These are phyloP conservation scores for Gossypium turneri DNA, from an alignment of 345 rosid genomes.

Conservation along the genomic window DNA sequence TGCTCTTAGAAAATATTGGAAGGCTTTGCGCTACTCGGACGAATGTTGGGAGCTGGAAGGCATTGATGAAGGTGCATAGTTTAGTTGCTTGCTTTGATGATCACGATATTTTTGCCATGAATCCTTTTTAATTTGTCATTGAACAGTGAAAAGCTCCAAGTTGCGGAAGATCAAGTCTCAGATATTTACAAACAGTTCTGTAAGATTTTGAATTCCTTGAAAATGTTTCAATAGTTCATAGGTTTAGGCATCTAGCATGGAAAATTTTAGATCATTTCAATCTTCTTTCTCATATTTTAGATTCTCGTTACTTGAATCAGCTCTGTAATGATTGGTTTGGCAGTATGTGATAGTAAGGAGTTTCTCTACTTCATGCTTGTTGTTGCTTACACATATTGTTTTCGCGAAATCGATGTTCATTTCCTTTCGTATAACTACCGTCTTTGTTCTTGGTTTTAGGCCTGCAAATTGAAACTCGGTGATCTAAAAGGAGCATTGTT, in stretches of 20 bases:
- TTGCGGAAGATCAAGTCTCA: slow-evolving; percentile 84
- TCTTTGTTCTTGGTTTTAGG: slow-evolving; percentile 27
- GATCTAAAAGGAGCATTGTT: slow-evolving; percentile 60
- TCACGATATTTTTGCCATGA: background rate
- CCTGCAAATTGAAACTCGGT: slow-evolving; percentile 52
- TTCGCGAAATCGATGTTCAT: background rate
- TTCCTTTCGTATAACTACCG: background rate
- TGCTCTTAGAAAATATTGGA: slow-evolving; percentile 78
- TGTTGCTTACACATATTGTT: background rate
- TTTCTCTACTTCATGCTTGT: background rate
- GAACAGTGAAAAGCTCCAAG: slow-evolving; percentile 57
- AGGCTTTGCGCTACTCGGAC: slow-evolving; percentile 83
- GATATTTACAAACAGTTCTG: slow-evolving; percentile 84
- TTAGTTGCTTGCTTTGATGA: background rate
- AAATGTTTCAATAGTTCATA: background rate
- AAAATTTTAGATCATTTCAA: background rate
- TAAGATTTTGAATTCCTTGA: slow-evolving; percentile 33
- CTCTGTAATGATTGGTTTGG: background rate
- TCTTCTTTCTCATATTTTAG: background rate
- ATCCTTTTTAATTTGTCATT: slow-evolving; percentile 12
- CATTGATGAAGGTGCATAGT: slow-evolving; percentile 70
- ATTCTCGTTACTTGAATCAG: background rate
- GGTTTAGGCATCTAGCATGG: slow-evolving; percentile 9
- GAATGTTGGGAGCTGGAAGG: slow-evolving; percentile 95
- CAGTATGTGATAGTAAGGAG: background rate